Evolutionary conservation across 2,329 filamentous ascomycete species (phyloP), one percentile per base, ranked within the genome.

Genomic region (Neonectria faginata): DNA sequence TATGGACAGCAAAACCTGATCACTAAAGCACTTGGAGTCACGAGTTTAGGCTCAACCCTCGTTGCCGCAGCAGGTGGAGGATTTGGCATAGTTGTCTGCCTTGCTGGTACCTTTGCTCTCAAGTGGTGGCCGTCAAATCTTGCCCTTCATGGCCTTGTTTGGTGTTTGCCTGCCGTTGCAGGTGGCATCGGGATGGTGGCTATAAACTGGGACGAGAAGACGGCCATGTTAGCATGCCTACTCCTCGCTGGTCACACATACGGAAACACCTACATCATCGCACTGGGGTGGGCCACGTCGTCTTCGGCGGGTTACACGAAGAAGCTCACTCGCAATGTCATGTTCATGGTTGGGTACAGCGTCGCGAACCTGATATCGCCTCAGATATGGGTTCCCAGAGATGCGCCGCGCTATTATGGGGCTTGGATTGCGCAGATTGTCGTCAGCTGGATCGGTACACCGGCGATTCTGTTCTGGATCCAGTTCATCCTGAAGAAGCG

Each of bases 251-350:
- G 76, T 18, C 74, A 79, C 44, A 80, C 78, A 0, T 80, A 79
- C 36, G 68, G 70, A 4, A 69, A 70, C 50, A 69, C 71, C 0
- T 75, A 75, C 56, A 74, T 74, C 63, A 74, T 75, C 25, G 70
- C 69, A 0, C 57, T 81, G 0, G 78, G 77, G 8, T 81, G 79
- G 78, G 77, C 78, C 5, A 79, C 77, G 3, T 79, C 78, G 2
- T 70, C 69, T 6, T 69, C 73, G 1, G 77, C 78, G 0, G 79
- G 80, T 4, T 80, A 82, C 64, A 82, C 80, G 0, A 83, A 83
- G 71, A 82, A 82, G 67, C 76, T 80, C 14, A 81, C 80, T 0
- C 73, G 79, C 2, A 80, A 79, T n/a, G 79, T 76, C 31, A 73
- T 80, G 70, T 80, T 79, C 54, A 79, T 80, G 70, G 65, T 79